phyloP scores from a whole-genome alignment of 2,329 filamentous ascomycete species.

The Sclerotinia minor region DNA sequence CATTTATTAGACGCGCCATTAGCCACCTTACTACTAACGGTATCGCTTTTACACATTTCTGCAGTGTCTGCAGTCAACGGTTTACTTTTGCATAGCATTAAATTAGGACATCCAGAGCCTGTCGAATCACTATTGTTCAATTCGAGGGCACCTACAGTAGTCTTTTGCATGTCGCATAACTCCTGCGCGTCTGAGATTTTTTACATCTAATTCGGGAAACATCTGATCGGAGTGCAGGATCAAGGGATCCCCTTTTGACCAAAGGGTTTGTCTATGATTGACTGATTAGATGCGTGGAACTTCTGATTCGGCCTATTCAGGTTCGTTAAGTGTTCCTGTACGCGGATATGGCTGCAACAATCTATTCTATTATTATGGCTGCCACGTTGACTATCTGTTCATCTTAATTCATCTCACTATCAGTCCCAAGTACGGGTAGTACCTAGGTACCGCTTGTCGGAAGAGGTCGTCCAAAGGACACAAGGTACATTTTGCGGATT shows the following conservation, averaged over 20 bases:
- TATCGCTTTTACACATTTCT: constrained; percentile 13
- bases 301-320: constrained; percentile 1
- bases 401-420: constrained; percentile 11
- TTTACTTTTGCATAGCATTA: constrained; percentile 13
- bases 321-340: background rate
- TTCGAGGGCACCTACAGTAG: constrained; percentile 21
- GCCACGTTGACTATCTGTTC: constrained; percentile 17
- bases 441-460: constrained; percentile 13
- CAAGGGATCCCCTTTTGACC: constrained; percentile 19
- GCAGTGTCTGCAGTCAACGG: constrained; percentile 17
- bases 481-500: constrained; percentile 11
- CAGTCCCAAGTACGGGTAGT: background rate
- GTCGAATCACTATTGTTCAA: constrained; percentile 16
- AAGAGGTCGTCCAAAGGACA: constrained; percentile 9
- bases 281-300: constrained; percentile 18
- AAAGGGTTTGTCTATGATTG: constrained; percentile 8
- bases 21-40: constrained; percentile 20
- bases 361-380: constrained; percentile 8
- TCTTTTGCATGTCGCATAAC: constrained; percentile 14
- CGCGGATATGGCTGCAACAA: constrained; percentile 1
- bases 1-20: constrained; percentile 22
- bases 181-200: constrained; percentile 11
- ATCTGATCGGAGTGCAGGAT: constrained; percentile 7
- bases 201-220: constrained; percentile 24
- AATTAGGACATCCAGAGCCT: background rate